Conservation (phyloP, 2,329 filamentous ascomycete species). For the Fusarium sp. region DNA sequence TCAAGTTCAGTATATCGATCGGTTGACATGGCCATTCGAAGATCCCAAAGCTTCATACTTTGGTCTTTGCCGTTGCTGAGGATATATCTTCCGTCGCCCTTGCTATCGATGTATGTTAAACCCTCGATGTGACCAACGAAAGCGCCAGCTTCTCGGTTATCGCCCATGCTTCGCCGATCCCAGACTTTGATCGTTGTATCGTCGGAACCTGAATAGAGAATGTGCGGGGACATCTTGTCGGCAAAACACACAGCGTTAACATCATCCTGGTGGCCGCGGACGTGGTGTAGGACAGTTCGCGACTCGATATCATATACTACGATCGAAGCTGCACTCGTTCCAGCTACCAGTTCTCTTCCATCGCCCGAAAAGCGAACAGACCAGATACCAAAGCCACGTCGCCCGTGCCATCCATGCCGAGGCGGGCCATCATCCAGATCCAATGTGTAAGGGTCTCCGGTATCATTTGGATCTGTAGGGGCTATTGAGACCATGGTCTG, state of each 20-base stretch:
- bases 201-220: conserved; percentile 95
- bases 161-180: conserved; percentile 93
- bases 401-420: conserved; percentile 44
- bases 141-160: conserved; percentile 75
- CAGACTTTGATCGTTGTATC: conserved; percentile 95
- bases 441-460: conserved; percentile 81
- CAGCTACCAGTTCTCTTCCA: conserved; percentile 88
- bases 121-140: conserved; percentile 76
- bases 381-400: conserved; percentile 75
- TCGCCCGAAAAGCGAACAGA: conserved; percentile 93
- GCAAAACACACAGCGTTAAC: conserved; percentile 98
- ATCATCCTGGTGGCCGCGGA: conserved; percentile 84
- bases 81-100: conserved; percentile 81
- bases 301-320: conserved; percentile 94
- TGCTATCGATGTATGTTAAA: conserved; percentile 76
- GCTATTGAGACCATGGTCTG: conserved; percentile 85
- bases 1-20: conserved; percentile 69
- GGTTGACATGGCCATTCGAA: conserved; percentile 87
- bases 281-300: conserved; percentile 76
- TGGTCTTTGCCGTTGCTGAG: conserved; percentile 96
- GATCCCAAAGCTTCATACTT: conserved; percentile 96
- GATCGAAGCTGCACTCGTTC: conserved; percentile 81
- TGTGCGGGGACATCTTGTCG: conserved; percentile 87
- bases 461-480: conserved; percentile 84
- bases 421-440: conserved; percentile 64